Percentiles rank a stretch among this genome's conserved stretches.
These are phyloP conservation scores for Cutaneotrichosporon sp. DNA, from an alignment of 1,284 basidiomycete genomes.

Conservation along the genomic window DNA sequence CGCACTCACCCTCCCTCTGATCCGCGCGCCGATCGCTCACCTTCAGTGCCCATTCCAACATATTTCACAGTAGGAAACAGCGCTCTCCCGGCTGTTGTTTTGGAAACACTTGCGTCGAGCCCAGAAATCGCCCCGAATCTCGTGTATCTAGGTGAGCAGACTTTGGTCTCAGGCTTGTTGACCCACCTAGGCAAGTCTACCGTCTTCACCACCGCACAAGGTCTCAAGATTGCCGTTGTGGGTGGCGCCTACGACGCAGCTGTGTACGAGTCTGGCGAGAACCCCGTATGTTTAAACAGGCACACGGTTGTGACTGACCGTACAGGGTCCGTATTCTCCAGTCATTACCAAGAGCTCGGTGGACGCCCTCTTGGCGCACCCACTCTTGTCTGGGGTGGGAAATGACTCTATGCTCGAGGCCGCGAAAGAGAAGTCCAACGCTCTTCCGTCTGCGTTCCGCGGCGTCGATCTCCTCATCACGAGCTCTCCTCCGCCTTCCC, in stretches of 20 bases:
- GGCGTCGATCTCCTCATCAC: slow-evolving; percentile 78
- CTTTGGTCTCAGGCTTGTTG: background rate
- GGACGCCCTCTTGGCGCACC: slow-evolving; percentile 58
- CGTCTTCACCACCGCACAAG: slow-evolving; percentile 72
- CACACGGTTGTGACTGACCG: no score
- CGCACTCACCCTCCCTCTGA: slow-evolving; percentile 8
- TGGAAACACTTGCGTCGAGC: slow-evolving; percentile 67
- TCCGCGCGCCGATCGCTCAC: background rate
- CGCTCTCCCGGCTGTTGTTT: slow-evolving; percentile 64
- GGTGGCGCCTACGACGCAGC: slow-evolving; percentile 68
- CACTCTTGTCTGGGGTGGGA: slow-evolving; percentile 42
- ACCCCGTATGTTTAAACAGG: slow-evolving; percentile 2
- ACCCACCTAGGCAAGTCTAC: slow-evolving; percentile 69
- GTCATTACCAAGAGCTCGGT: slow-evolving; percentile 65
- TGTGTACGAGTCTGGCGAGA: slow-evolving; percentile 48
- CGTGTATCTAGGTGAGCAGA: slow-evolving; percentile 68
- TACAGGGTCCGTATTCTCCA: slow-evolving; percentile 65
- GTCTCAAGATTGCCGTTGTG: slow-evolving; percentile 76
- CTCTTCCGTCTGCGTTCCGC: slow-evolving; percentile 50
- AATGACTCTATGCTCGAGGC: slow-evolving; percentile 61
- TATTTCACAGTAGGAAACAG: slow-evolving; percentile 85
- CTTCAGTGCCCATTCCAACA: slow-evolving; percentile 73
- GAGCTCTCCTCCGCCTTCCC: slow-evolving; percentile 68
- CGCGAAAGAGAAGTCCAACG: slow-evolving; percentile 63
- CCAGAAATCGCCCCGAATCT: slow-evolving; percentile 76